Percentiles rank a stretch among this genome's conserved stretches.
These are phyloP conservation scores for Mallotus japonicus DNA, from an alignment of 441 rosid genomes.

Conservation along the genomic window DNA sequence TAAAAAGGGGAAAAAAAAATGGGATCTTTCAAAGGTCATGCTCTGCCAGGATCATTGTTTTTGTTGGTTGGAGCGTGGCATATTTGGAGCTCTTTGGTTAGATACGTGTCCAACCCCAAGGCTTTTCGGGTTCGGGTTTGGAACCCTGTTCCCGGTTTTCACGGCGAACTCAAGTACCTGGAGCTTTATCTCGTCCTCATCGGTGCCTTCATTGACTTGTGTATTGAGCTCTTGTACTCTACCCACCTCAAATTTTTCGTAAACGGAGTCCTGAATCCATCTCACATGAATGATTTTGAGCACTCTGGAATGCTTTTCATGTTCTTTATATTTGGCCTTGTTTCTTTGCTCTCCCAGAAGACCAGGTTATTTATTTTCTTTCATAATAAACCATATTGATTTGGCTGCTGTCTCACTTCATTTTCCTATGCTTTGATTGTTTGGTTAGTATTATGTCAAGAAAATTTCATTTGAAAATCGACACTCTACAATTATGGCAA, in stretches of 20 bases:
- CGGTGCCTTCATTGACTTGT: constrained; percentile 78
- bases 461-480: no score
- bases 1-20: constrained; percentile 29
- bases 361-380: constrained; percentile 48
- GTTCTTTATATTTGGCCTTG: constrained; percentile 82
- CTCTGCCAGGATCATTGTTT: constrained; percentile 80
- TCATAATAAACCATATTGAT: background rate
- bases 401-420: background rate
- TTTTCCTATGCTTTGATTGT: background rate
- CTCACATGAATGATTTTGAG: constrained; percentile 90
- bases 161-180: constrained; percentile 69
- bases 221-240: constrained; percentile 84
- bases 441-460: background rate
- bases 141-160: constrained; percentile 81
- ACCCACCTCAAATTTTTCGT: constrained; percentile 85
- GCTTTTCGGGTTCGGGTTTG: constrained; percentile 75
- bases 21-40: constrained; percentile 98
- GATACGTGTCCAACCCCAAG: constrained; percentile 60
- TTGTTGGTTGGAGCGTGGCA: constrained; percentile 82
- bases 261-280: constrained; percentile 75
- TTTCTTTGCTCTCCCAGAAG: constrained; percentile 68
- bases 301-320: constrained; percentile 96
- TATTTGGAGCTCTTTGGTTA: constrained; percentile 65
- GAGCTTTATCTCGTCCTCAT: constrained; percentile 71
- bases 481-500: no score